phyloP scores from a whole-genome alignment of 164 flowering plant genomes.

The Saururus chinensis region DNA sequence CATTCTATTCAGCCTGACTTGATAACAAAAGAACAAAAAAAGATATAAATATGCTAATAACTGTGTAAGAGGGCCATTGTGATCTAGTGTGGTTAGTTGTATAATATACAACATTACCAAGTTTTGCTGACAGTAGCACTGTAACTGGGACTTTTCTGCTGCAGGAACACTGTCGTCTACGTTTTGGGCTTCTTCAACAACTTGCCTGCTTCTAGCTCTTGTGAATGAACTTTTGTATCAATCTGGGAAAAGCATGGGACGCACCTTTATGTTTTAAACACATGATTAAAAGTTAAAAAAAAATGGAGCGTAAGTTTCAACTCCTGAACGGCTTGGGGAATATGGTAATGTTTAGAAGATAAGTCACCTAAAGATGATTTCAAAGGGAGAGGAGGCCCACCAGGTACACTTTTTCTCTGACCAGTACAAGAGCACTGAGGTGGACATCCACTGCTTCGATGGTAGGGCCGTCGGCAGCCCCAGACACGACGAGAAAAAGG shows the following conservation, averaged over 20 bases:
- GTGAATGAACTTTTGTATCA: slow-evolving; percentile 15
- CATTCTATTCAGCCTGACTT: background rate
- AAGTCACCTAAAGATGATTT: slow-evolving; percentile 23
- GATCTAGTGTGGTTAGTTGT: background rate
- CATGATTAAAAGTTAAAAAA: background rate
- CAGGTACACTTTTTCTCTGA: slow-evolving; percentile 32
- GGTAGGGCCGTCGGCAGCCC: slow-evolving; percentile 29
- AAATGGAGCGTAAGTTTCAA: background rate
- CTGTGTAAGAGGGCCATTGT: background rate
- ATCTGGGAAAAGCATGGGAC: slow-evolving; percentile 16
- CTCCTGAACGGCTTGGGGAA: background rate
- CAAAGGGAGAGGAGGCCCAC: background rate
- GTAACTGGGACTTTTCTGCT: too few relatives aligned
- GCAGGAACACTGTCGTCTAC: background rate
- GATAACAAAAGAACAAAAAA: background rate
- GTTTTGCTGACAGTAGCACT: background rate
- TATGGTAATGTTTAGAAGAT: slow-evolving; percentile 17
- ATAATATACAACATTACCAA: too few relatives aligned
- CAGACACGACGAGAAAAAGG: slow-evolving; percentile 21
- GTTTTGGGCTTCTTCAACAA: background rate
- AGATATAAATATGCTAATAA: too few relatives aligned
- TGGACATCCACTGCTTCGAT: slow-evolving; percentile 42
- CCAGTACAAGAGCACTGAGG: slow-evolving; percentile 31
- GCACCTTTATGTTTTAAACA: slow-evolving; percentile 9
- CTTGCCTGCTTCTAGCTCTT: slow-evolving; percentile 17